phyloP scores from a whole-genome alignment of 768 basidiomycete genomes.

The Trichaptum fuscoviolaceum region DNA sequence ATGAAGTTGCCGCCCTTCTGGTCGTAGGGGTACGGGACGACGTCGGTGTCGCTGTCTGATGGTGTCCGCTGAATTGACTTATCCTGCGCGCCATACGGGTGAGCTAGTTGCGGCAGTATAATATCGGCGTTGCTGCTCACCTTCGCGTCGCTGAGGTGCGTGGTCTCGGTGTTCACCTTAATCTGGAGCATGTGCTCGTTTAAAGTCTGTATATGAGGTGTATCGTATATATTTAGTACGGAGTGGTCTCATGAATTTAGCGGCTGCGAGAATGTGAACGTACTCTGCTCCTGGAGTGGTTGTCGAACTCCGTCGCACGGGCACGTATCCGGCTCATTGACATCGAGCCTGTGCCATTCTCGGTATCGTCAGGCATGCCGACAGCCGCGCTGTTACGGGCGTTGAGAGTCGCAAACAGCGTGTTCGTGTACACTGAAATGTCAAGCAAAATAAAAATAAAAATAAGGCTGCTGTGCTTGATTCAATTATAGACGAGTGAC shows the following conservation, averaged over 20 bases:
- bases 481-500: constrained; percentile 15
- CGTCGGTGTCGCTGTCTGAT: neutral
- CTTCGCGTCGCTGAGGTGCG: constrained; percentile 1
- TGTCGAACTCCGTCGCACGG: neutral
- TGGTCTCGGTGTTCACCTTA: constrained; percentile 3
- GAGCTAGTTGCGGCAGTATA: neutral
- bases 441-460: constrained; percentile 3
- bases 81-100: neutral
- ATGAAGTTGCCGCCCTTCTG: constrained; percentile 1
- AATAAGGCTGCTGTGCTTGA: neutral
- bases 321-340: neutral
- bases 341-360: neutral
- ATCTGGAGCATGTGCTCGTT: neutral
- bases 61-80: neutral
- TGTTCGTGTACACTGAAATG: constrained; percentile 46
- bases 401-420: constrained; percentile 49
- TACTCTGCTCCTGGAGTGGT: neutral
- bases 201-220: neutral
- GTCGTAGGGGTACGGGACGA: neutral
- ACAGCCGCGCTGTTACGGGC: constrained; percentile 25
- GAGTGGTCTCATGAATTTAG: too few relatives aligned
- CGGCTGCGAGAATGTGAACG: neutral
- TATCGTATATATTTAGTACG: too few relatives aligned
- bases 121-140: neutral
- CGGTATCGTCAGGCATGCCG: neutral